Conservation (phyloP, 2,329 filamentous ascomycete genomes). For the Xylaria sp. region DNA sequence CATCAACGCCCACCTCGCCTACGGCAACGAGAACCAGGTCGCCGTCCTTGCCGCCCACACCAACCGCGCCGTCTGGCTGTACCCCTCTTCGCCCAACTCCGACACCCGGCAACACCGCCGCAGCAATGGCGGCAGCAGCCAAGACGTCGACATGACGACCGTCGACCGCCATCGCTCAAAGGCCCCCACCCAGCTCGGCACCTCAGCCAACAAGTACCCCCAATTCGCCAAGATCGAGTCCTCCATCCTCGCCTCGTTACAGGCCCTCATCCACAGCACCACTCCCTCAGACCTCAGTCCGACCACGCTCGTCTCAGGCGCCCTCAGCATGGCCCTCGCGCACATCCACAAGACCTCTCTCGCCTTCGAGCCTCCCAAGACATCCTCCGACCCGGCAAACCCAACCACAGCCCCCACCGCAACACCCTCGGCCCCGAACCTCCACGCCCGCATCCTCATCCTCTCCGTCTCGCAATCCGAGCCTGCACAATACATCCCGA, state of each 20-base stretch:
- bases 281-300: slow-evolving; percentile 71
- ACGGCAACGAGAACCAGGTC: slow-evolving; percentile 92
- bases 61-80: slow-evolving; percentile 88
- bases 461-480: slow-evolving; percentile 87
- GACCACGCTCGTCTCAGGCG: slow-evolving; percentile 87
- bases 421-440: slow-evolving; percentile 53
- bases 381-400: slow-evolving; percentile 52
- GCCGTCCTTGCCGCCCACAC: slow-evolving; percentile 91
- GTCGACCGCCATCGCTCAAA: slow-evolving; percentile 45
- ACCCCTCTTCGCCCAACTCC: slow-evolving; percentile 66
- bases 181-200: slow-evolving; percentile 42
- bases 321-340: slow-evolving; percentile 86
- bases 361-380: slow-evolving; percentile 67
- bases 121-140: slow-evolving; percentile 41
- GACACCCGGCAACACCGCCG: slow-evolving; percentile 34
- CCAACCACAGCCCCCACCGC: slow-evolving; percentile 47
- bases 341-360: slow-evolving; percentile 88
- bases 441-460: slow-evolving; percentile 87
- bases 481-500: slow-evolving; percentile 92
- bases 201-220: slow-evolving; percentile 86
- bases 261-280: slow-evolving; percentile 76
- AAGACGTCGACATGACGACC: slow-evolving; percentile 69
- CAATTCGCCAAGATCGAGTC: slow-evolving; percentile 89
- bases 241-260: slow-evolving; percentile 78
- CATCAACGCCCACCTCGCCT: slow-evolving; percentile 94